Evolutionary conservation across 345 rosid genomes (phyloP).

Genomic region (Pistacia atlantica): DNA sequence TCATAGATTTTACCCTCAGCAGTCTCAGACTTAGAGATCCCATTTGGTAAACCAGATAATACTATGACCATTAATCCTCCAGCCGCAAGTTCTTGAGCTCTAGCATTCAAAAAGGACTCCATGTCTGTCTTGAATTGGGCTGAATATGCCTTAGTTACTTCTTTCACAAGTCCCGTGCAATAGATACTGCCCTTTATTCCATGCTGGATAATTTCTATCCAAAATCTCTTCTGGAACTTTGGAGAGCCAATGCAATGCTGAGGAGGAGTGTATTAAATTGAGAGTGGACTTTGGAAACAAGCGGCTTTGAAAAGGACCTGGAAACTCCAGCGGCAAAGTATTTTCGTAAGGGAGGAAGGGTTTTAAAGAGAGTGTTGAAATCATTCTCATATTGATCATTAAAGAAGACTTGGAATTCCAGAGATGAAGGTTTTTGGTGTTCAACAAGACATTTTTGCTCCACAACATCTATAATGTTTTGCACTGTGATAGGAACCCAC

Average conservation of each 20-base stretch:
- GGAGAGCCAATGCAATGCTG: conserved; percentile 10
- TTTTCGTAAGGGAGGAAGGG: conserved; percentile 16
- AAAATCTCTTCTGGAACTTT: conserved; percentile 5
- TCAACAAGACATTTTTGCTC: conserved; percentile 22
- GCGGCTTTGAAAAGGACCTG: conserved; percentile 10
- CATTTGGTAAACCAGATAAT: neutral
- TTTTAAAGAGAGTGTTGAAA: conserved; percentile 50
- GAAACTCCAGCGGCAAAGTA: conserved; percentile 18
- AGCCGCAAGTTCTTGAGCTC: conserved; percentile 13
- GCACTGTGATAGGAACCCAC: no score
- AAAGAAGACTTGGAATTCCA: conserved; percentile 38
- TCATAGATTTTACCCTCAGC: neutral
- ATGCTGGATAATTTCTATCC: conserved; percentile 9
- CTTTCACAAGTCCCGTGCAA: neutral
- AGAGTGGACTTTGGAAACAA: conserved; percentile 14
- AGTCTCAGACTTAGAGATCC: neutral
- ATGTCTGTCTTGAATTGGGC: conserved; percentile 5
- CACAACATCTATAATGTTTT: conserved; percentile 45
- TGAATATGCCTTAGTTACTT: conserved; percentile 12
- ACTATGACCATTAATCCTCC: conserved; percentile 16
- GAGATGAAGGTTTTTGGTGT: neutral
- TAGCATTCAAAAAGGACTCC: conserved; percentile 4
- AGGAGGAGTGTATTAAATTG: conserved; percentile 5
- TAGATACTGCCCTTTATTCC: conserved; percentile 14
- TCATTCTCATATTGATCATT: conserved; percentile 42